These are phyloP conservation scores for Lithospermum erythrorhizon DNA, from an alignment of 257 asterid species.

Conservation along the genomic window DNA sequence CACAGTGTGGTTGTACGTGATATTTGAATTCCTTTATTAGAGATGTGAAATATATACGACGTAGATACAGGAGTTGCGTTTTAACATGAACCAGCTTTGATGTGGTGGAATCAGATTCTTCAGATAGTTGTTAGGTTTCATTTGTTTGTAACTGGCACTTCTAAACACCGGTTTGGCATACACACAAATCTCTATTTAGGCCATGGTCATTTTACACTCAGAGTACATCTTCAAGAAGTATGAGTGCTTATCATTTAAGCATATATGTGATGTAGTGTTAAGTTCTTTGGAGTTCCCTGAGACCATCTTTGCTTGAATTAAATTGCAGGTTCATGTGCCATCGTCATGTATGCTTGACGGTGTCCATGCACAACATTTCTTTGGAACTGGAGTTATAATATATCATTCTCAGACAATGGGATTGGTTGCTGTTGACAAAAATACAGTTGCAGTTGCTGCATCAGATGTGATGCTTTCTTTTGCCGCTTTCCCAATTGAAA, in stretches of 20 bases:
- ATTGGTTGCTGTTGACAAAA: slow-evolving; percentile 90
- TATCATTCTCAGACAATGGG: slow-evolving; percentile 89
- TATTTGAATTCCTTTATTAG: not conserved
- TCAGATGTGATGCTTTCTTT: slow-evolving; percentile 98
- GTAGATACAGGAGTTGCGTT: not conserved
- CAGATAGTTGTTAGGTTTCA: not conserved
- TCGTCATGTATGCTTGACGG: slow-evolving; percentile 98
- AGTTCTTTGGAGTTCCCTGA: not conserved
- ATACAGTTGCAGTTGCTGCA: slow-evolving; percentile 89
- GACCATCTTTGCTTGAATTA: slow-evolving; percentile 8
- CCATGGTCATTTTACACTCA: not conserved
- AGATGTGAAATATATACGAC: not conserved
- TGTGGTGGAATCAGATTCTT: not conserved
- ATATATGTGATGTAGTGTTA: not conserved
- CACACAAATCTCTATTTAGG: not conserved
- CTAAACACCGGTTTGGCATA: not conserved
- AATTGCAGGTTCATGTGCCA: slow-evolving; percentile 92
- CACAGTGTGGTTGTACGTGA: too few species aligned
- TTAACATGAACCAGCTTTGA: not conserved
- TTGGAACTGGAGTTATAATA: slow-evolving; percentile 88
- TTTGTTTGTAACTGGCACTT: not conserved
- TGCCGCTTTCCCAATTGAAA: slow-evolving; percentile 98
- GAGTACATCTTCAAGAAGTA: not conserved
- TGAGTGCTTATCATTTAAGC: not conserved
- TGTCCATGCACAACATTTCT: slow-evolving; percentile 95